Evolutionary conservation across 78 protist species (phyloP).

Genomic region (Trichosphaerium sp.): DNA sequence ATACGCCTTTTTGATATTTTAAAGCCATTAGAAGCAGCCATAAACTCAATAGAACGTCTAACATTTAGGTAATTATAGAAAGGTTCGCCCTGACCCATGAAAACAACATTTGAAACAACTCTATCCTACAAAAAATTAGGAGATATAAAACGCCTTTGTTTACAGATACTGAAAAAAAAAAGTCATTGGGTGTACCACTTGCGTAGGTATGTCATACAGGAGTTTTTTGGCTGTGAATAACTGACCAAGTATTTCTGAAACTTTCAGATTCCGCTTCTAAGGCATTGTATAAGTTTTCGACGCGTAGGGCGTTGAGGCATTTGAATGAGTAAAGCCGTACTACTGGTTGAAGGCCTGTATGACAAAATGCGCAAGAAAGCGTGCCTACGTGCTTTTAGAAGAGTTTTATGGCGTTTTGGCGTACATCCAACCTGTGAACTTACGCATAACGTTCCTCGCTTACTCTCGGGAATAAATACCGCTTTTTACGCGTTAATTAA

Average conservation of each 20-base stretch:
- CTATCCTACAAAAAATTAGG: not conserved
- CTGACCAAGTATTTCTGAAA: constrained; percentile 29
- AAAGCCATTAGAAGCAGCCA: constrained; percentile 16
- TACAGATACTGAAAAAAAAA: not conserved
- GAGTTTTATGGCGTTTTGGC: no score
- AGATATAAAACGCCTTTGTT: no score
- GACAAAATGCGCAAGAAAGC: constrained; percentile 33
- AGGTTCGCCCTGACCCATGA: constrained; percentile 51
- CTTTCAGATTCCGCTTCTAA: constrained; percentile 21
- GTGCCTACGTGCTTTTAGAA: no score
- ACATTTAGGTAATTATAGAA: constrained; percentile 29
- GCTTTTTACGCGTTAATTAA: no score
- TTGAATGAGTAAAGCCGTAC: not conserved
- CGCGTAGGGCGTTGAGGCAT: no score
- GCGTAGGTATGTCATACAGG: not conserved
- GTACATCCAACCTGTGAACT: constrained; percentile 48
- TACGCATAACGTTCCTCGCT: constrained; percentile 37
- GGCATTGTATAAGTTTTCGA: no score
- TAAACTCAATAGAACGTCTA: constrained; percentile 1
- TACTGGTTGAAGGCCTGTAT: constrained; percentile 33
- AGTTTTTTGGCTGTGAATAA: not conserved
- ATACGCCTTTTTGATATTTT: not conserved
- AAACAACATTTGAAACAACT: constrained; percentile 23
- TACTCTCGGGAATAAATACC: constrained; percentile 29
- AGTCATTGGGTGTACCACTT: not conserved